A percentile compares a stretch with the other conserved stretches of the same genome.
These are phyloP conservation scores for Metschnikowia picachoensis DNA, from an alignment of 805 yeast species.

Conservation along the genomic window DNA sequence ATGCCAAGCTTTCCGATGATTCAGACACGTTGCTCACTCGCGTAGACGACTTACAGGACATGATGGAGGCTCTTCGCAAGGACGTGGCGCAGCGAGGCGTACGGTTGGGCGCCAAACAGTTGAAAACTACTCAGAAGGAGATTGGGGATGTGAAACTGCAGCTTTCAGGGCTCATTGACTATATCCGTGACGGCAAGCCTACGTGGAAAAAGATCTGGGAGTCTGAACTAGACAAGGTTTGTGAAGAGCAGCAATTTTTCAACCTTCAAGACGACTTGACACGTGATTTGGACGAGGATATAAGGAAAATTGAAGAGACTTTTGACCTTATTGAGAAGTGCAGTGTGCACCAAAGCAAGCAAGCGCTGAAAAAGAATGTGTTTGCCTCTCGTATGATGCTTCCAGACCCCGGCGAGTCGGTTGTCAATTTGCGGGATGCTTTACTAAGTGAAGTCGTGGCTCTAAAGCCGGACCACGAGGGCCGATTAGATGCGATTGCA, in stretches of 20 bases:
- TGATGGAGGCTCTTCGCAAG: constrained; percentile 81
- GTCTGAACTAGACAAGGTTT: constrained; percentile 78
- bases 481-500: constrained; percentile 82
- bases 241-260: constrained; percentile 92
- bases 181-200: constrained; percentile 67
- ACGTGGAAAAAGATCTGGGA: constrained; percentile 94
- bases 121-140: constrained; percentile 63
- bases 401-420: constrained; percentile 60
- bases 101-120: constrained; percentile 69
- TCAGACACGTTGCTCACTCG: constrained; percentile 70
- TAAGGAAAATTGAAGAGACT: constrained; percentile 76
- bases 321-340: constrained; percentile 77
- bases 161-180: constrained; percentile 53
- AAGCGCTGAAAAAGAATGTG: constrained; percentile 41
- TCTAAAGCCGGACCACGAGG: constrained; percentile 77
- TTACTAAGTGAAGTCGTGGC: constrained; percentile 75
- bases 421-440: constrained; percentile 66
- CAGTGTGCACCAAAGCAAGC: constrained; percentile 70
- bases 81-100: constrained; percentile 93
- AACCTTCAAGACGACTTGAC: constrained; percentile 85
- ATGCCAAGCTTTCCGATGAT: constrained; percentile 65
- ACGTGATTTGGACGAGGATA: constrained; percentile 73
- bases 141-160: constrained; percentile 52
- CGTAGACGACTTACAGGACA: constrained; percentile 89
- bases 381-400: constrained; percentile 43